These are phyloP conservation scores for Lathyrus oleraceus DNA, from an alignment of 306 rosid genomes.

Conservation along the genomic window DNA sequence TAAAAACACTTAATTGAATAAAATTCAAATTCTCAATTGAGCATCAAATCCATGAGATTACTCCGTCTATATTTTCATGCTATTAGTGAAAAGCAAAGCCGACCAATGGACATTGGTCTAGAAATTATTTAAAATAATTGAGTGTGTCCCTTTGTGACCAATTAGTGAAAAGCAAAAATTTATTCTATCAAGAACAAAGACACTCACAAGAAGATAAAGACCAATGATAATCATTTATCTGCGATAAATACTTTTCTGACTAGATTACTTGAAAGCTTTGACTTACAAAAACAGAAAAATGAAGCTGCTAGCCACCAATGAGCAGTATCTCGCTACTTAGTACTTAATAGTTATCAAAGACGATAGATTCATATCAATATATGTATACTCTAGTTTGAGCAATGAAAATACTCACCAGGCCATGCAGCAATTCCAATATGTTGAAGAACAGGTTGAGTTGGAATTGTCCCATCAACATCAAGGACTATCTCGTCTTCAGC, in stretches of 20 bases:
- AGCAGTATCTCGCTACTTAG: conserved; percentile 27
- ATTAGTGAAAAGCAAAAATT: neutral
- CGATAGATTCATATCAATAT: neutral
- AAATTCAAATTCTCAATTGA: conserved; percentile 10
- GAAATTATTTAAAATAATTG: conserved; percentile 8
- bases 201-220: neutral
- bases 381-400: conserved; percentile 6
- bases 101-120: neutral
- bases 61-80: neutral
- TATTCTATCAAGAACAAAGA: neutral
- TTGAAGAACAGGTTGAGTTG: conserved; percentile 93
- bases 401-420: conserved; percentile 70
- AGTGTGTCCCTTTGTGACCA: neutral
- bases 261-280: conserved; percentile 20
- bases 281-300: conserved; percentile 3
- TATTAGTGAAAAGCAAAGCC: neutral
- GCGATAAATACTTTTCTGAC: conserved; percentile 2
- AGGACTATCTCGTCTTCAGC: conserved; percentile 75
- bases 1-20: conserved; percentile 14
- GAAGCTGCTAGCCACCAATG: conserved; percentile 3
- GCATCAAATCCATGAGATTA: conserved; percentile 26
- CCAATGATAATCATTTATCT: conserved; percentile 1
- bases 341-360: conserved; percentile 16
- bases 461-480: conserved; percentile 85
- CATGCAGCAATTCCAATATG: conserved; percentile 88